phyloP scores from a whole-genome alignment of 768 basidiomycete genomes.

The Nevesoporus exiguus region DNA sequence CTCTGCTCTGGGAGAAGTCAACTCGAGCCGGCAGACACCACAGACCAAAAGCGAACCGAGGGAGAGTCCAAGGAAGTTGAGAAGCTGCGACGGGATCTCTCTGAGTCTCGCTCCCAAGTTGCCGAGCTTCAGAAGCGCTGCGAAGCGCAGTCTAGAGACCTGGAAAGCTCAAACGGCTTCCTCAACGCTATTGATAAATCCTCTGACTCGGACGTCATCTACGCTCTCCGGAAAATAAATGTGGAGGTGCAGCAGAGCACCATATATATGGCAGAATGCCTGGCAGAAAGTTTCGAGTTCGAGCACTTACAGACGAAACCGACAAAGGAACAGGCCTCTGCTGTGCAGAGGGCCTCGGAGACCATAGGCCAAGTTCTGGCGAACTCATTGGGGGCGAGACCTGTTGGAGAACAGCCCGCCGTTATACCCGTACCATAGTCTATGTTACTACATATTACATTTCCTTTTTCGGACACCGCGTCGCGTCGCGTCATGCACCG shows the following conservation, averaged over 20 bases:
- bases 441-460: no score
- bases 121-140: conserved; percentile 6
- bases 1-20: background rate
- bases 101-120: background rate
- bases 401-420: no score
- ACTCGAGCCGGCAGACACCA: background rate
- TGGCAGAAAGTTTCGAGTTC: conserved; percentile 1
- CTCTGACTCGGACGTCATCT: conserved; percentile 9
- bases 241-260: conserved; percentile 10
- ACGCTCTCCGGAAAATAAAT: conserved; percentile 8
- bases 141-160: conserved; percentile 12
- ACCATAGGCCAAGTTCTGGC: background rate
- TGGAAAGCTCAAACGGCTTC: conserved; percentile 5
- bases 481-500: no score
- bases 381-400: background rate
- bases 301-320: background rate
- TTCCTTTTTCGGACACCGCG: no score
- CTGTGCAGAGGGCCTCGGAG: background rate
- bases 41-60: background rate
- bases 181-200: conserved; percentile 8
- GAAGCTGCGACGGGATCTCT: conserved; percentile 7
- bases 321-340: background rate
- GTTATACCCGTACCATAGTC: no score
- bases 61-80: conserved; percentile 1
- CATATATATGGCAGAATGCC: conserved; percentile 9